These are phyloP conservation scores for Stromatinia cepivora DNA, from an alignment of 2,329 filamentous ascomycete species.

Conservation along the genomic window DNA sequence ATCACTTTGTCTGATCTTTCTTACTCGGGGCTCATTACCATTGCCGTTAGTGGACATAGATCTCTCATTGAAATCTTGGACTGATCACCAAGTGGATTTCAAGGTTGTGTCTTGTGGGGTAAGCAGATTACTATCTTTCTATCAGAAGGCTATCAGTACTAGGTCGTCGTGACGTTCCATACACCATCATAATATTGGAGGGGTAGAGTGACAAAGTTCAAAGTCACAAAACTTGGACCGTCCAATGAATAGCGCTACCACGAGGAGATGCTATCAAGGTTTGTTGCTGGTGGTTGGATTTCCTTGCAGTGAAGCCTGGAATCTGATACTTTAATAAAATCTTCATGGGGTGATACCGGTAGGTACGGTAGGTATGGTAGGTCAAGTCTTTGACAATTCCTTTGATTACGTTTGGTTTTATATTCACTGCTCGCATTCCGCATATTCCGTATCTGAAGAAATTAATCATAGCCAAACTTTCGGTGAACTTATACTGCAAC, in stretches of 20 bases:
- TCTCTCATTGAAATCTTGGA: background rate
- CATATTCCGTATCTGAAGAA: background rate
- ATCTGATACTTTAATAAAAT: slow-evolving; percentile 5
- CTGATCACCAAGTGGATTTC: background rate
- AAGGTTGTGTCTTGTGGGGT: slow-evolving; percentile 7
- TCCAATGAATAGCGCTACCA: slow-evolving; percentile 18
- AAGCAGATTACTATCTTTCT: slow-evolving; percentile 1
- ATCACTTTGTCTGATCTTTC: background rate
- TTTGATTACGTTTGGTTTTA: slow-evolving; percentile 13
- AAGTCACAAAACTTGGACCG: background rate
- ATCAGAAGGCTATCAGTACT: slow-evolving; percentile 6
- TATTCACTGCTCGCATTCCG: slow-evolving; percentile 15
- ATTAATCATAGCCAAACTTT: background rate
- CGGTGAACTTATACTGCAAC: background rate
- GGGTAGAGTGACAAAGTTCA: background rate
- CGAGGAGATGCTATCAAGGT: background rate
- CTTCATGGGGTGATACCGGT: background rate
- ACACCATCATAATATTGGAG: slow-evolving; percentile 17
- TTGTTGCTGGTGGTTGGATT: slow-evolving; percentile 8
- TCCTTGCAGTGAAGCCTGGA: background rate
- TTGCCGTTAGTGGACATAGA: background rate
- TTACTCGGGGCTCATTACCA: background rate
- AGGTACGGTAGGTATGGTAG: background rate
- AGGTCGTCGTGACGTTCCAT: slow-evolving; percentile 22
- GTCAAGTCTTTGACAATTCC: slow-evolving; percentile 24